phyloP scores from a whole-genome alignment of 208 protist species.

The Entamoeba invadens region DNA sequence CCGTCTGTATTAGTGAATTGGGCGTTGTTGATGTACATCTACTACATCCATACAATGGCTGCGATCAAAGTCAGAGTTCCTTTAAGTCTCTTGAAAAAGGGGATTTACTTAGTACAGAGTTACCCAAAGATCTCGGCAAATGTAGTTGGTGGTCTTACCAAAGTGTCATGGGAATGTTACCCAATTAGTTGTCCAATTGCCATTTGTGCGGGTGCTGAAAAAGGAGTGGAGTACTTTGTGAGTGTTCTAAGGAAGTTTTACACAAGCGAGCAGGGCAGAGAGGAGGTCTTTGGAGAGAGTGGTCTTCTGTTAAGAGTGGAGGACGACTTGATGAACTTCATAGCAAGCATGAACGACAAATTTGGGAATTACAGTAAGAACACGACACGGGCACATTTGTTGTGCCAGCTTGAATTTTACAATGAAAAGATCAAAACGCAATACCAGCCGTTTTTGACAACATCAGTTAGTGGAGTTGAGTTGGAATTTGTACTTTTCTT shows the following conservation, averaged over 20 bases:
- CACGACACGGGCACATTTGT: not conserved
- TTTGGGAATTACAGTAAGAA: not conserved
- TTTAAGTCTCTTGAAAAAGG: not conserved
- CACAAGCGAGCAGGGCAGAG: not conserved
- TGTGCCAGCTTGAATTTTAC: not conserved
- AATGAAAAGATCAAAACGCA: not conserved
- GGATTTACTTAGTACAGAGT: not conserved
- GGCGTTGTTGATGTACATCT: not conserved
- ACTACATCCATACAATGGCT: not conserved
- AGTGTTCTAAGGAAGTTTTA: not conserved
- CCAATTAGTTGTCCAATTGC: not conserved
- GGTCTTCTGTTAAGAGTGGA: not conserved
- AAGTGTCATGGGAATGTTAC: not conserved
- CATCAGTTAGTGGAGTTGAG: not conserved
- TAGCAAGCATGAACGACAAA: not conserved
- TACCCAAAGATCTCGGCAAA: not conserved
- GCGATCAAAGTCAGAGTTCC: not conserved
- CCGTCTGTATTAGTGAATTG: not conserved
- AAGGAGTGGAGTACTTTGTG: not conserved
- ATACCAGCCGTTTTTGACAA: not conserved
- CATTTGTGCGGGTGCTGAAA: not conserved
- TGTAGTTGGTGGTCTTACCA: too few relatives aligned
- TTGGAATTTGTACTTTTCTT: not conserved
- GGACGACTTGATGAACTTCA: not conserved
- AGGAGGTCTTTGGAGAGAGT: not conserved